Evolutionary conservation across 2,329 filamentous ascomycete genomes (phyloP), one percentile per base, ranked within the genome.

Genomic region (Parastagonospora avenae): DNA sequence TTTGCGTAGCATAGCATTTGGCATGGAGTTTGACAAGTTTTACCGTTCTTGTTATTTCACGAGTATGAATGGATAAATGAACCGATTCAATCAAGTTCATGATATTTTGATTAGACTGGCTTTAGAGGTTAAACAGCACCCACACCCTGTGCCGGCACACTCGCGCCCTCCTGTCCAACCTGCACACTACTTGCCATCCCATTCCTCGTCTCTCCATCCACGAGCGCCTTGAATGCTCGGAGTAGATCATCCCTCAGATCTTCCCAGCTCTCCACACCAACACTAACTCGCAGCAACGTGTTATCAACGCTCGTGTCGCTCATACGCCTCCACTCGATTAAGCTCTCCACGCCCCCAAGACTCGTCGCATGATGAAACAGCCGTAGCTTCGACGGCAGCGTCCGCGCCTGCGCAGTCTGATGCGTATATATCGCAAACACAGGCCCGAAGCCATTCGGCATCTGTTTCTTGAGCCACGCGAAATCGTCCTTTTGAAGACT

Each of bases 281-380:
- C 77, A 72, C 92, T 97, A 28, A 99, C 77, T 44, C 94, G 79
- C 73, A 97, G 67, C 71, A 97, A 73, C 50, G 84, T 80, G 67
- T 80, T 83, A 68, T 95, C 90, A 33, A 95, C 86, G 1, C 72
- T 79, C 2, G 75, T 65, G 78, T 99, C 94, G 52, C 86, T 88
- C 91, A 99, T 94, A 41, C 89, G 85, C 52, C 94, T 82, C 94
- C 94, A 99, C 82, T 99, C 94, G 63, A 99, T 92, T 78, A 97
- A 76, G 67, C 91, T 94, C 82, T 97, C 94, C 8, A 97, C 91
- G 4, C 94, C 93, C 2, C 94, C 94, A 27, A 97, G 76, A 72
- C 90, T 95, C 2, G 94, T 99, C 5, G 94, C 94, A 74, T 99
- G 94, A 64, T 96, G 91, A 78, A 97, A 97, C 38, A 96, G 81